Evolutionary conservation across 352 stramenopile genomes (phyloP), one percentile per base, ranked within the genome.

Genomic region (Globisporangium apiculatum): DNA sequence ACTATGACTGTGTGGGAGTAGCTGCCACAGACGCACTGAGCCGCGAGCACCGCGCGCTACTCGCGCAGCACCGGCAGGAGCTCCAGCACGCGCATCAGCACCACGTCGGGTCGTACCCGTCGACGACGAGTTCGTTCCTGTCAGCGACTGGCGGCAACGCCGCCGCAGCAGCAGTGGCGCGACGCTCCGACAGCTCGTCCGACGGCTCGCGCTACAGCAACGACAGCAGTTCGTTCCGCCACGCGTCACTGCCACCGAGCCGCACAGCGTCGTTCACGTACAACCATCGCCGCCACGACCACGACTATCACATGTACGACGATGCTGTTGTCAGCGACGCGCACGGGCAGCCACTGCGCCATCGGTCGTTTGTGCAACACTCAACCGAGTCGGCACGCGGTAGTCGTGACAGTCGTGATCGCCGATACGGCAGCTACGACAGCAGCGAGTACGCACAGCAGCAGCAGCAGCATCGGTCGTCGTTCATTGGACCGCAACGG

Each of bases 101-200:
- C 10, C 40, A 52, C 36, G 51, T 18, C 41, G 48, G 48, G 2
- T 55, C 55, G 18, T 38, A 55, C n/a, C 55, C 38, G 18, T 49
- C 48, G 24, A 42, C 38, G 15, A 37, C 55, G 14, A 37, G 35
- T 40, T 55, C 48, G 11, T 61, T 56, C 36, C 5, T 47, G 6
- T 55, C 48, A 1, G 48, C 49, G 9, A 51, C 14, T 24, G 24
- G 24, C 24, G 24, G 24, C 24, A 31, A 31, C 24, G 24, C 24
- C 1, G 24, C 24, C 24, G 24, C 24, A 31, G 24, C 24, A 31
- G 24, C 24, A 31, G 24, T 31, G 24, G 55, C 37, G n/a, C 48
- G 56, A 15, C 31, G 56, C 24, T 61, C 56, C 14, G 56, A 61
- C 36, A 9, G 36, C 10, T 61, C 56, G 17, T 18, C 24, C 17